Evolutionary conservation across 345 rosid species (phyloP), one percentile per base, ranked within the genome.

Genomic region (Salix suchowensis): DNA sequence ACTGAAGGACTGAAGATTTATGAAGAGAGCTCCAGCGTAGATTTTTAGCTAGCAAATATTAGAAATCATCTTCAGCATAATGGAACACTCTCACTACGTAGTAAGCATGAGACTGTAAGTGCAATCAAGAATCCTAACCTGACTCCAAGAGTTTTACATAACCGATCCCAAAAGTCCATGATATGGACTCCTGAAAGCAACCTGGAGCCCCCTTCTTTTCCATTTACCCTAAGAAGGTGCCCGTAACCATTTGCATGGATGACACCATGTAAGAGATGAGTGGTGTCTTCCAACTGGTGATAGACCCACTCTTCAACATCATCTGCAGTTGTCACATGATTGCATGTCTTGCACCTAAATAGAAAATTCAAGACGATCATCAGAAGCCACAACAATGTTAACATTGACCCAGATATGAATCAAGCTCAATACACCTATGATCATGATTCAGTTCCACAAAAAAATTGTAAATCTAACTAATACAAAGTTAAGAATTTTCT

Each of bases 121-220:
- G 12, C 36, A 65, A 71, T 65, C 12, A 7, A 68, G 46, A 67
- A 67, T 58, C 34, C 71, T 68, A 62, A 90, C 94, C 95, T 88
- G 82, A 87, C 93, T 36, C 80, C 84, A 74, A 91, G 95, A 50
- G 72, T 62, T 65, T 77, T 85, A 79, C 92, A 89, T 39, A 91
- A 74, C 15, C 92, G 89, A 79, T 91, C 92, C 95, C 92, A 91
- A 74, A 91, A 91, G 81, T 87, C 85, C 90, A 89, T 91, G 44
- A 88, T 89, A 67, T 85, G 87, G 70, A 86, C 78, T 74, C 92
- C 95, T 11, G 90, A 88, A 68, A 91, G 91, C 34, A 89, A 55
- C 81, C 82, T 81, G 8, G 95, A 91, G 58, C 92, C 95, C 67
- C 95, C 92, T 83, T 91, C 92, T 71, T 85, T 84, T 68, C 91